A percentile compares a stretch with the other conserved stretches of the same genome.
Conservation (phyloP, 352 stramenopile genomes). For the Pythium biforme region DNA sequence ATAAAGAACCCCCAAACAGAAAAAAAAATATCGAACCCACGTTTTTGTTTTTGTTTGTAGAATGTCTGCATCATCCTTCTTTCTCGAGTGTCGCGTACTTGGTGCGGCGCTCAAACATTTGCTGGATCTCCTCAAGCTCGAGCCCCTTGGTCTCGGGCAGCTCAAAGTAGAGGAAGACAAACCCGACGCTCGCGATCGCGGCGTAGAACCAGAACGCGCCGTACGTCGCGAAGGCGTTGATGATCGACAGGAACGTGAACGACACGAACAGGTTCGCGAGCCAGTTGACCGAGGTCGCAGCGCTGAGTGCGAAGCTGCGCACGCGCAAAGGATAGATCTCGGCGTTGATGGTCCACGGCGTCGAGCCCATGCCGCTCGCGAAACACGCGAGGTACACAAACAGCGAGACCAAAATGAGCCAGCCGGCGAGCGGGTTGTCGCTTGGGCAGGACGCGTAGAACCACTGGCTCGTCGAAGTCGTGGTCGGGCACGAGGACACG, state of each 20-base stretch:
- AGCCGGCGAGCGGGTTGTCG: conserved; percentile 39
- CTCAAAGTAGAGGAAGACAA: conserved; percentile 68
- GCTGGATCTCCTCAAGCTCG: conserved; percentile 91
- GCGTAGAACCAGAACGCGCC: conserved; percentile 93
- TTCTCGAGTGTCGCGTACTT: conserved; percentile 47
- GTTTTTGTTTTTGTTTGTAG: not conserved
- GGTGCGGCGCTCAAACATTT: conserved; percentile 64
- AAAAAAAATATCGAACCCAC: not conserved
- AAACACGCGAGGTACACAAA: conserved; percentile 81
- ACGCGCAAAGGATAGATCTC: conserved; percentile 93
- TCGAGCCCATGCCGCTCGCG: conserved; percentile 76
- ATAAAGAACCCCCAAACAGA: too few relatives aligned
- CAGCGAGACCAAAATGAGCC: conserved; percentile 55
- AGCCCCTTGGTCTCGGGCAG: conserved; percentile 94
- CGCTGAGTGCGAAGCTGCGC: conserved; percentile 83
- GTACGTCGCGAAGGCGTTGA: conserved; percentile 46
- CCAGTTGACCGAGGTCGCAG: conserved; percentile 92
- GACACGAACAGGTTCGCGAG: conserved; percentile 91
- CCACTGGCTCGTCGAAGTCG: conserved; percentile 30
- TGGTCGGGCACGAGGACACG: conserved; percentile 21
- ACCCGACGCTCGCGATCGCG: conserved; percentile 63
- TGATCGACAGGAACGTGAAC: conserved; percentile 93
- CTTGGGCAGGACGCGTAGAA: conserved; percentile 47
- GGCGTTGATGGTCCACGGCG: conserved; percentile 95
- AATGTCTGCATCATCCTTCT: conserved; percentile 6